A percentile compares a stretch with the other conserved stretches of the same genome.
phyloP scores from a whole-genome alignment of 2,329 filamentous ascomycete species.

The Paecilomyces variotii region DNA sequence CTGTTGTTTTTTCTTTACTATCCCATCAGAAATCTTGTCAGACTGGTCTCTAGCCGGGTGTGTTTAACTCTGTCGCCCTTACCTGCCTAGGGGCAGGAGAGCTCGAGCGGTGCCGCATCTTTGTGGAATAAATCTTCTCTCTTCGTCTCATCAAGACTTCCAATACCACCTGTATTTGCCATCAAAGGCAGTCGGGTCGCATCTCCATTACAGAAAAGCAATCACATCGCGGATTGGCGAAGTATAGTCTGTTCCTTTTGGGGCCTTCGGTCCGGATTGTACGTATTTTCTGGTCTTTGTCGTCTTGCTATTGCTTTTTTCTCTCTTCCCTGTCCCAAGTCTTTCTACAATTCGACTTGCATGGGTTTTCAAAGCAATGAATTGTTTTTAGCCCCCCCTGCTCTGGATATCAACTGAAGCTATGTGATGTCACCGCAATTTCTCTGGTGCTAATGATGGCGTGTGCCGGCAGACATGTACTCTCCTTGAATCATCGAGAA shows the following conservation, averaged over 20 bases:
- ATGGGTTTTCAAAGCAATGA: not conserved
- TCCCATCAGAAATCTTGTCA: conserved; percentile 11
- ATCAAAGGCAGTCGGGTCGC: conserved; percentile 15
- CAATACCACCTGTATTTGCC: conserved; percentile 21
- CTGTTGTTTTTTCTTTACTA: conserved; percentile 7
- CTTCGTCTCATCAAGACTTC: conserved; percentile 10
- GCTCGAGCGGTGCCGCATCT: conserved; percentile 12
- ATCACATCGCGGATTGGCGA: conserved; percentile 4
- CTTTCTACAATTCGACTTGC: conserved; percentile 5
- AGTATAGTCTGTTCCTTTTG: conserved; percentile 4
- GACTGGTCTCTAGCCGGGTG: conserved; percentile 12
- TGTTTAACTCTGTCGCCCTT: conserved; percentile 1
- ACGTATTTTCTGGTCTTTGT: conserved; percentile 29
- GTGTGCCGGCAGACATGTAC: conserved; percentile 36
- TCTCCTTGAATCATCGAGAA: conserved; percentile 27
- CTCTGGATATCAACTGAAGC: not conserved
- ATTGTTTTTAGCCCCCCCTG: not conserved
- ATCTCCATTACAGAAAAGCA: conserved; percentile 12
- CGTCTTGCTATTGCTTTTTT: conserved; percentile 9
- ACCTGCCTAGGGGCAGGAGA: conserved; percentile 15
- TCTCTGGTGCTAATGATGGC: conserved; percentile 29
- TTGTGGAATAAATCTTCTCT: conserved; percentile 15
- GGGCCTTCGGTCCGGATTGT: conserved; percentile 27
- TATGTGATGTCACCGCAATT: conserved; percentile 3
- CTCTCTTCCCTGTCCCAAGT: conserved; percentile 5